Percentiles rank a stretch among this genome's conserved stretches.
phyloP scores from a whole-genome alignment of 345 rosid genomes.

The Punica granatum region DNA sequence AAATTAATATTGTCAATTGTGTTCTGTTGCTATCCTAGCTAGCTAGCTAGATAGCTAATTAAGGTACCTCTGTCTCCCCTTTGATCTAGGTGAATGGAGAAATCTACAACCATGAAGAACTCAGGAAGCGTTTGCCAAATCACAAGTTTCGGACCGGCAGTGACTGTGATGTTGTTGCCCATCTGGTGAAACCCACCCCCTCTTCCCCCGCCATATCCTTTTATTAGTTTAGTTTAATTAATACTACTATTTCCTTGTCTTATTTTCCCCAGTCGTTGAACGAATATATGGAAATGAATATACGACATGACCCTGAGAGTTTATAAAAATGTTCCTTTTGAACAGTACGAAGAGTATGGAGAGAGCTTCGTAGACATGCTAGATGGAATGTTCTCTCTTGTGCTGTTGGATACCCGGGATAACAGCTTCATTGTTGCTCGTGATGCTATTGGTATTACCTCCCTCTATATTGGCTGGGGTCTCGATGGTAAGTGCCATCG shows the following conservation, averaged over 20 bases:
- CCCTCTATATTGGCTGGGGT: constrained; percentile 96
- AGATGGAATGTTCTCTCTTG: constrained; percentile 94
- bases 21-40: too few species aligned
- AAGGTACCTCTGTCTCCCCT: neutral
- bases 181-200: constrained; percentile 75
- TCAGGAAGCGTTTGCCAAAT: constrained; percentile 49
- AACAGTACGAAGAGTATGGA: constrained; percentile 83
- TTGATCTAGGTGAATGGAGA: constrained; percentile 74
- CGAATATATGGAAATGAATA: neutral
- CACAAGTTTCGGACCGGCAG: constrained; percentile 87
- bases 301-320: neutral
- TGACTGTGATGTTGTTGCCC: constrained; percentile 93
- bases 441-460: constrained; percentile 89
- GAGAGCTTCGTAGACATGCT: constrained; percentile 76
- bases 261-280: neutral
- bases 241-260: neutral
- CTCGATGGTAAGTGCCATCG: constrained; percentile 49
- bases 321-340: neutral
- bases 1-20: too few species aligned
- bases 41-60: neutral
- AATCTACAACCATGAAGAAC: constrained; percentile 85
- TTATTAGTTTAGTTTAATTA: too few species aligned
- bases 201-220: neutral
- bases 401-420: constrained; percentile 73
- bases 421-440: constrained; percentile 83